Percentiles rank a stretch among this genome's conserved stretches.
Conservation (phyloP, 1,284 basidiomycete species). For the Coniferiporia weirii region DNA sequence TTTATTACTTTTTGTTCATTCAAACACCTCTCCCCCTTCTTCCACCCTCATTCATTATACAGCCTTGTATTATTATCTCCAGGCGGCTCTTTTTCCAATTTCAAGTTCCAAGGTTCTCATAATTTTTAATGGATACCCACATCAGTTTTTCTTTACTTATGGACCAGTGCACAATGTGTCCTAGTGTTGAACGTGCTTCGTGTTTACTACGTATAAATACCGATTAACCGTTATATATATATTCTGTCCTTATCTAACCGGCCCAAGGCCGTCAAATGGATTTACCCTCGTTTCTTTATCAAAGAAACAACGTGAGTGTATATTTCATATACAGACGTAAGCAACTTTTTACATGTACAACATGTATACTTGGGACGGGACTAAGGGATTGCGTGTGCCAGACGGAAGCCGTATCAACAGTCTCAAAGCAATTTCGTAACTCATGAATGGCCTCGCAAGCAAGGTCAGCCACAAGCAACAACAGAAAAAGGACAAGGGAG, state of each 20-base stretch:
- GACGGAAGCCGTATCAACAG: background rate
- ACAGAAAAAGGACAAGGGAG: background rate
- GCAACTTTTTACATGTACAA: background rate
- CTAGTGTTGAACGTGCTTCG: background rate
- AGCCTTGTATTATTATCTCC: background rate
- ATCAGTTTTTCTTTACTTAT: background rate
- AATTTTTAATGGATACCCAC: background rate
- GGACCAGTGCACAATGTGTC: background rate
- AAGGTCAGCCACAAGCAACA: constrained; percentile 5
- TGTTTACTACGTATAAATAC: background rate
- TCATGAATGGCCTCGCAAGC: constrained; percentile 10
- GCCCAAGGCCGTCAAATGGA: too few relatives aligned
- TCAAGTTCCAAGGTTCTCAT: background rate
- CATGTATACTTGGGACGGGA: background rate
- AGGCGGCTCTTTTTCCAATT: background rate
- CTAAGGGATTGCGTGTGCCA: background rate
- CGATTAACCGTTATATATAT: background rate
- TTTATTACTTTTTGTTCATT: background rate
- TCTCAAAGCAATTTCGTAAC: background rate
- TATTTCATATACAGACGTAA: too few relatives aligned
- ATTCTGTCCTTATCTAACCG: background rate
- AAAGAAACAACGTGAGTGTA: too few relatives aligned
- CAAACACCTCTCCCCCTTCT: background rate
- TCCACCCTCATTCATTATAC: background rate
- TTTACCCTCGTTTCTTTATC: too few relatives aligned